Percentiles rank a stretch among this genome's conserved stretches.
phyloP scores from a whole-genome alignment of 805 yeast species.

The Blastobotrys mokoenaii region DNA sequence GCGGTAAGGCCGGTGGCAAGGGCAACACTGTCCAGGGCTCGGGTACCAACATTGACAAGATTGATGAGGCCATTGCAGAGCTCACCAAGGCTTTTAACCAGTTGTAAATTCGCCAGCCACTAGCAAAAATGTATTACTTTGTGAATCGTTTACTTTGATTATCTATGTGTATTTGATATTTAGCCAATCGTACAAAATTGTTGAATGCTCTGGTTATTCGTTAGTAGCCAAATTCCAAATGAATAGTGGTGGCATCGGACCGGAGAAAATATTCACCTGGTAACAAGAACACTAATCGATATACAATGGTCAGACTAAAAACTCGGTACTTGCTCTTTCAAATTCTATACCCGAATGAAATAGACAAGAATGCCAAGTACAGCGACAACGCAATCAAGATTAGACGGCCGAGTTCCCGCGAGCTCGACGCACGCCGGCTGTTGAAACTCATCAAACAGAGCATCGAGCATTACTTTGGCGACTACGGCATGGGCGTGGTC shows the following conservation, averaged over 20 bases:
- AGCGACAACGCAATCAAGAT: constrained; percentile 4
- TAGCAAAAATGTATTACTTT: too few relatives aligned
- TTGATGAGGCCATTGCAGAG: constrained; percentile 65
- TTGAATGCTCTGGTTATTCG: background rate
- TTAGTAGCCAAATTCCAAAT: too few relatives aligned
- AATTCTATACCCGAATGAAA: constrained; percentile 51
- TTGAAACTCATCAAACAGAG: constrained; percentile 46
- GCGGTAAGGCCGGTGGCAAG: constrained; percentile 98
- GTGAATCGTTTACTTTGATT: too few relatives aligned
- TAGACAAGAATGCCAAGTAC: constrained; percentile 7
- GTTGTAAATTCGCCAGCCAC: background rate
- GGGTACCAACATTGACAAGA: constrained; percentile 72
- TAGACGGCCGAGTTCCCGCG: constrained; percentile 18
- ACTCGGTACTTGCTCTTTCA: constrained; percentile 80
- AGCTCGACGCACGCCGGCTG: constrained; percentile 42
- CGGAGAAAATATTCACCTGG: background rate
- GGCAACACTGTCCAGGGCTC: constrained; percentile 95
- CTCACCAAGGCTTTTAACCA: constrained; percentile 37
- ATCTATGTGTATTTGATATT: background rate
- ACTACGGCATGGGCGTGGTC: constrained; percentile 59
- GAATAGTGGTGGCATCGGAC: background rate
- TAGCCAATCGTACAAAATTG: background rate
- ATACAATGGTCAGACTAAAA: constrained; percentile 75
- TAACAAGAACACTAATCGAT: too few relatives aligned
- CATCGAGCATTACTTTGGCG: constrained; percentile 66